These are phyloP conservation scores for Nepenthes alata DNA, from an alignment of 179 eudicot genomes.

Conservation along the genomic window DNA sequence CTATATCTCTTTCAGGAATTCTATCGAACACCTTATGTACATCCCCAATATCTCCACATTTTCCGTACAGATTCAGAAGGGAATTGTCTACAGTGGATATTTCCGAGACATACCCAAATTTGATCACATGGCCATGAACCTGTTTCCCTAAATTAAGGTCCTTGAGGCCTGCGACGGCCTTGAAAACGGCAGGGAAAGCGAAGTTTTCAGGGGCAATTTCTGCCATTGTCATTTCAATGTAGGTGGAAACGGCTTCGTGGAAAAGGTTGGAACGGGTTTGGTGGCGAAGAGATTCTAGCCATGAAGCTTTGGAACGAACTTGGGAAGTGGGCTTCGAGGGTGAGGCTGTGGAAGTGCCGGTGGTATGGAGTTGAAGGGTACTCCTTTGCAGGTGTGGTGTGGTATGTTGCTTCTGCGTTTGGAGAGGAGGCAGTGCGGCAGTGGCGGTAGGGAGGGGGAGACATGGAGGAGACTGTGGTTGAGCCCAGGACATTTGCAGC, in stretches of 20 bases:
- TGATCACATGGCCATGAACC: slow-evolving; percentile 47
- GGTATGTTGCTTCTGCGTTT: no score
- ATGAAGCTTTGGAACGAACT: slow-evolving; percentile 26
- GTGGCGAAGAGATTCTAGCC: slow-evolving; percentile 59
- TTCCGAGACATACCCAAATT: slow-evolving; percentile 37
- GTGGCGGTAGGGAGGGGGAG: no score
- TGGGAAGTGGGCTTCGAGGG: slow-evolving; percentile 22
- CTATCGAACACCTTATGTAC: slow-evolving; percentile 39
- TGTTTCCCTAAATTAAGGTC: slow-evolving; percentile 49
- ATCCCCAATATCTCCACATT: slow-evolving; percentile 34
- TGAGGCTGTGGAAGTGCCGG: neutral
- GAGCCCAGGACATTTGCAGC: no score
- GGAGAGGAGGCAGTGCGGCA: no score
- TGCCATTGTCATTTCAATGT: slow-evolving; percentile 38
- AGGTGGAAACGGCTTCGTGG: slow-evolving; percentile 50
- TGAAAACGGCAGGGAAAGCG: slow-evolving; percentile 57
- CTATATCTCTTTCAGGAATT: slow-evolving; percentile 43
- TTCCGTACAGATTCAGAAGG: slow-evolving; percentile 39
- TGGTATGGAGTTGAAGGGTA: neutral
- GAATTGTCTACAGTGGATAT: slow-evolving; percentile 34
- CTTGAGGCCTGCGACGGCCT: slow-evolving; percentile 43
- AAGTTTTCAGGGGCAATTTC: slow-evolving; percentile 48
- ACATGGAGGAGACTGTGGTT: no score
- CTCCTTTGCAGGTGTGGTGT: no score
- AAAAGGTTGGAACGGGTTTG: slow-evolving; percentile 43